phyloP scores from a whole-genome alignment of 306 rosid genomes.

The Myrica gale region DNA sequence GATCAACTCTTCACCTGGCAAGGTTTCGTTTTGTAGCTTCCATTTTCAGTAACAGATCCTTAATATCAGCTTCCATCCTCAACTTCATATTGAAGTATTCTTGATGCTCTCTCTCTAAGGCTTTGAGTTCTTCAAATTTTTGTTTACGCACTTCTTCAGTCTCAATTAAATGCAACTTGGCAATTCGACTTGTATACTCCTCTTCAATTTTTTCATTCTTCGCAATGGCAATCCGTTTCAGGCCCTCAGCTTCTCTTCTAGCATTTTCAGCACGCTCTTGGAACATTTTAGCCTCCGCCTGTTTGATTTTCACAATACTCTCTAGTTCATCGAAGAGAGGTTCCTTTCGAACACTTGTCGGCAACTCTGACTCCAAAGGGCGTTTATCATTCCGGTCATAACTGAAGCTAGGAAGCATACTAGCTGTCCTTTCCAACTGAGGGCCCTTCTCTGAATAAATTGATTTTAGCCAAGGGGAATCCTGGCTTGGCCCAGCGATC shows the following conservation, averaged over 20 bases:
- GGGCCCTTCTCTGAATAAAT: conserved; percentile 58
- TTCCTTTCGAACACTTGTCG: conserved; percentile 60
- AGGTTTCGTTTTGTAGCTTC: conserved; percentile 89
- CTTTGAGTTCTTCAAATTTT: conserved; percentile 78
- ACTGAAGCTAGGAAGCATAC: conserved; percentile 57
- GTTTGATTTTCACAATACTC: conserved; percentile 73
- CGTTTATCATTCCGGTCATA: conserved; percentile 65
- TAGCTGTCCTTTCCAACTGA: conserved; percentile 58
- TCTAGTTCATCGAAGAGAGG: conserved; percentile 83
- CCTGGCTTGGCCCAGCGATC: conserved; percentile 75
- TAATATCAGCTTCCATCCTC: conserved; percentile 92
- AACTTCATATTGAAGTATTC: conserved; percentile 81
- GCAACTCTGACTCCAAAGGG: conserved; percentile 57
- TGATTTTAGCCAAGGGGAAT: conserved; percentile 74
- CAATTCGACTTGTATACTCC: conserved; percentile 64
- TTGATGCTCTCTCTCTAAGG: conserved; percentile 64
- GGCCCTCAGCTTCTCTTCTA: conserved; percentile 87
- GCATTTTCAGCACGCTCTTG: conserved; percentile 91
- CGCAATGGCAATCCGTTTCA: conserved; percentile 79
- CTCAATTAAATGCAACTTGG: conserved; percentile 64
- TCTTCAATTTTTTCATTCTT: conserved; percentile 84
- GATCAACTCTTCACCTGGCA: conserved; percentile 47
- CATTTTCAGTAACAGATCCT: conserved; percentile 83
- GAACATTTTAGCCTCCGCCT: conserved; percentile 90
- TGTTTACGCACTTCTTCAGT: conserved; percentile 75